phyloP scores from a whole-genome alignment of 225 moss, liverwort and hornwort genomes.

The Straminergon stramineum region DNA sequence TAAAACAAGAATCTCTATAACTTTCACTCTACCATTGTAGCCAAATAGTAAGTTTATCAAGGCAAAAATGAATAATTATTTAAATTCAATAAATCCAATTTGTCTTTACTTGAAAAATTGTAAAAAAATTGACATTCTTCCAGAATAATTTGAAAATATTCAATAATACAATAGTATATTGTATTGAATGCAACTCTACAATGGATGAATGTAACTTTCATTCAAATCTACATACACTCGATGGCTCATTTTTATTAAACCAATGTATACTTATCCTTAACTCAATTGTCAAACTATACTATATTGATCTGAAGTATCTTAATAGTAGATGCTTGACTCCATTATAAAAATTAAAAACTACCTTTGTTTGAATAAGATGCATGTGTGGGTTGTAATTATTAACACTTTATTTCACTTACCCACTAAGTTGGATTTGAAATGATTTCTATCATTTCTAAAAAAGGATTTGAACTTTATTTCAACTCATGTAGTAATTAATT shows the following conservation, averaged over 20 bases:
- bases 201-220: too few relatives aligned
- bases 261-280: not conserved
- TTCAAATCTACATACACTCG: not conserved
- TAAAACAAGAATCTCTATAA: too few relatives aligned
- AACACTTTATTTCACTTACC: accelerated
- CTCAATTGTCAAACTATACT: not conserved
- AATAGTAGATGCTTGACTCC: not conserved
- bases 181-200: too few relatives aligned
- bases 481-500: not conserved
- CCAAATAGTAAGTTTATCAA: too few relatives aligned
- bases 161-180: not conserved
- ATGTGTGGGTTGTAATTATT: not conserved
- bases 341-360: not conserved
- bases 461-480: not conserved
- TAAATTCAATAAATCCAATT: too few relatives aligned
- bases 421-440: not conserved
- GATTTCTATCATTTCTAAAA: not conserved
- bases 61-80: too few relatives aligned
- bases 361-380: too few relatives aligned
- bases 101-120: too few relatives aligned
- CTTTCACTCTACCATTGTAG: too few relatives aligned
- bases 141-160: too few relatives aligned
- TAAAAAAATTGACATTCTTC: too few relatives aligned
- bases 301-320: not conserved
- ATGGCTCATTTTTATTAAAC: not conserved